These are phyloP conservation scores for Rosa chinensis DNA, from an alignment of 306 rosid species.

Conservation along the genomic window DNA sequence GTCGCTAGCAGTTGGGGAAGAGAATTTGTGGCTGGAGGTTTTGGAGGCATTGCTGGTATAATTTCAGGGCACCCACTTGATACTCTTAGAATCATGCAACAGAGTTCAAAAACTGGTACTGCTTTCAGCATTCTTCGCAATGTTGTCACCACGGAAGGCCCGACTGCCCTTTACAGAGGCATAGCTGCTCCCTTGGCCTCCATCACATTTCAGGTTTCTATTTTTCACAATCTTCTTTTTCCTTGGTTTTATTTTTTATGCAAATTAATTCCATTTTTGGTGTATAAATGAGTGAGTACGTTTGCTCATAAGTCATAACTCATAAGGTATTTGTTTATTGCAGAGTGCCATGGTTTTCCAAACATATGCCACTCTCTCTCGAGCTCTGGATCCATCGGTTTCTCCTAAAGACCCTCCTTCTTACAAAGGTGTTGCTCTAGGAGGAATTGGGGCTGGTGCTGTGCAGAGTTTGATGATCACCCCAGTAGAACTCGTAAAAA, in stretches of 20 bases:
- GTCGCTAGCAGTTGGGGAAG: constrained; percentile 72
- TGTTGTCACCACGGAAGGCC: constrained; percentile 55
- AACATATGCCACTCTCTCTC: constrained; percentile 62
- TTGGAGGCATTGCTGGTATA: constrained; percentile 84
- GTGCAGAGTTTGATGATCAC: constrained; percentile 60
- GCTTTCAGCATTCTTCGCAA: constrained; percentile 55
- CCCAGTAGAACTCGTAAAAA: constrained; percentile 69
- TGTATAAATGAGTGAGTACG: neutral
- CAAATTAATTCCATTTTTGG: neutral
- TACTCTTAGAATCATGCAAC: constrained; percentile 67
- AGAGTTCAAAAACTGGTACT: constrained; percentile 50
- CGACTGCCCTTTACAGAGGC: constrained; percentile 73
- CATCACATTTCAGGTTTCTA: constrained; percentile 77
- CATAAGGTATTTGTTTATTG: neutral
- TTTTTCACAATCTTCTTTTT: neutral
- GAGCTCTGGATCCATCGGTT: constrained; percentile 47
- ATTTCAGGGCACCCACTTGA: constrained; percentile 82
- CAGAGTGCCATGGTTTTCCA: constrained; percentile 91
- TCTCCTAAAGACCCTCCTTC: constrained; percentile 64
- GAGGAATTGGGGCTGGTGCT: constrained; percentile 73
- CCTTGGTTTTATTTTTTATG: neutral
- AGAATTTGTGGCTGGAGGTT: constrained; percentile 92
- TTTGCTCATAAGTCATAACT: neutral
- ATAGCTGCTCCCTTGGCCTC: constrained; percentile 84
- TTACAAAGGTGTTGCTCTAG: constrained; percentile 66